A percentile compares a stretch with the other conserved stretches of the same genome.
phyloP scores from a whole-genome alignment of 116 monocot species.

The Posidonia oceanica region DNA sequence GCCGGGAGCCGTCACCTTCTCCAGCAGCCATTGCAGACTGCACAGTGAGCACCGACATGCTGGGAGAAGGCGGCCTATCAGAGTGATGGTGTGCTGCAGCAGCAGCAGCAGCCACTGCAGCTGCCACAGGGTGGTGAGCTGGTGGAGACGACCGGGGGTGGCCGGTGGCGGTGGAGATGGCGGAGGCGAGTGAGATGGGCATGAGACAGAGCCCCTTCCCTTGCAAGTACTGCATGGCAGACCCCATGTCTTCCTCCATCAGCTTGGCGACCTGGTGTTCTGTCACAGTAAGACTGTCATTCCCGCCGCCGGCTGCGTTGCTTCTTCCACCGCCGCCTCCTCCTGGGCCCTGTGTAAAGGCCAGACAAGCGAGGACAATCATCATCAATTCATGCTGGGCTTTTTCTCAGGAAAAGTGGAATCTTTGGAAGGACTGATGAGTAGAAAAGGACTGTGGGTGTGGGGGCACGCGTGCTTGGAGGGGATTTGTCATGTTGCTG shows the following conservation, averaged over 20 bases:
- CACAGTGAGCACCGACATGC: conserved; percentile 55
- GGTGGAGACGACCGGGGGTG: conserved; percentile 3
- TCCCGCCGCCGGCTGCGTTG: conserved; percentile 12
- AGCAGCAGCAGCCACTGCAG: neutral
- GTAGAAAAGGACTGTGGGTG: neutral
- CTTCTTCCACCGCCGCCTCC: conserved; percentile 5
- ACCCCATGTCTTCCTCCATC: conserved; percentile 99
- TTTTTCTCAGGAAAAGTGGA: neutral
- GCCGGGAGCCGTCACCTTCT: conserved; percentile 21
- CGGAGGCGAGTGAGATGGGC: conserved; percentile 52
- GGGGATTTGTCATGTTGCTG: conserved; percentile 7
- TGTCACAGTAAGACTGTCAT: conserved; percentile 52
- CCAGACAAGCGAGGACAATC: neutral
- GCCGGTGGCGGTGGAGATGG: conserved; percentile 46
- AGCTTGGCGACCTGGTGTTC: conserved; percentile 95
- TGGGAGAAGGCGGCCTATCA: conserved; percentile 48
- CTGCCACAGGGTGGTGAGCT: neutral
- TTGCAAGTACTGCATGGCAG: conserved; percentile 97
- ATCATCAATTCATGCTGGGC: neutral
- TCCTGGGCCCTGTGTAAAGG: conserved; percentile 4
- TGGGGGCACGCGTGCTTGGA: conserved; percentile 13
- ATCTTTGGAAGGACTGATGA: conserved; percentile 2
- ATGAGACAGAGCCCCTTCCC: conserved; percentile 68
- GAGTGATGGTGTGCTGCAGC: conserved; percentile 4
- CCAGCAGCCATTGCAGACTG: conserved; percentile 49